These are phyloP conservation scores for Schwanniomyces pseudopolymorphus DNA, from an alignment of 805 yeast species.

Conservation along the genomic window DNA sequence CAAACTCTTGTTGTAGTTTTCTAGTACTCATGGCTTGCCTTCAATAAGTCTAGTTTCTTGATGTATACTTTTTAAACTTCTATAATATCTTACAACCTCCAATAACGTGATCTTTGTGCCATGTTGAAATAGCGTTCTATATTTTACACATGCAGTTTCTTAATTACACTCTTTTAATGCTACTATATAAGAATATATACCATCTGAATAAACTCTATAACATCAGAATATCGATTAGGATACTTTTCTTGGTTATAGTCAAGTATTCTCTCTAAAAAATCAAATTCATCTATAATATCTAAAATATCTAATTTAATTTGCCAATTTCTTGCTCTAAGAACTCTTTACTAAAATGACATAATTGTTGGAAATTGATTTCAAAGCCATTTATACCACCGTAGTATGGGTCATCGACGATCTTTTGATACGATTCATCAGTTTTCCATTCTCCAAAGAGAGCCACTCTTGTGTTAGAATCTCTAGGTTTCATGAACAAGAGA, in stretches of 20 bases:
- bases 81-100: neutral
- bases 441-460: slow-evolving; percentile 82
- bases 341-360: slow-evolving; percentile 70
- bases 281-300: neutral
- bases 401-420: slow-evolving; percentile 84
- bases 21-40: slow-evolving; percentile 36
- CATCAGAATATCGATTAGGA: neutral
- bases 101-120: neutral
- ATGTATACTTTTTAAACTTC: neutral
- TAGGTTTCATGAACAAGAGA: slow-evolving; percentile 54
- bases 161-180: neutral
- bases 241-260: no score
- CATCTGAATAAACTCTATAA: no score
- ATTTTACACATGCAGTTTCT: neutral
- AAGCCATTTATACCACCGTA: slow-evolving; percentile 87
- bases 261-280: no score
- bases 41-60: neutral
- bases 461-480: slow-evolving; percentile 48
- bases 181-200: no score
- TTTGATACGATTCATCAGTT: slow-evolving; percentile 47
- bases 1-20: slow-evolving; percentile 71
- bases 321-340: slow-evolving; percentile 56
- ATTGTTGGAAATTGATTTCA: slow-evolving; percentile 73
- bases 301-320: slow-evolving; percentile 5
- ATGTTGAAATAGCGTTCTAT: neutral